Evolutionary conservation across 805 yeast genomes (phyloP).

Genomic region (Yarrowia phangngaensis): DNA sequence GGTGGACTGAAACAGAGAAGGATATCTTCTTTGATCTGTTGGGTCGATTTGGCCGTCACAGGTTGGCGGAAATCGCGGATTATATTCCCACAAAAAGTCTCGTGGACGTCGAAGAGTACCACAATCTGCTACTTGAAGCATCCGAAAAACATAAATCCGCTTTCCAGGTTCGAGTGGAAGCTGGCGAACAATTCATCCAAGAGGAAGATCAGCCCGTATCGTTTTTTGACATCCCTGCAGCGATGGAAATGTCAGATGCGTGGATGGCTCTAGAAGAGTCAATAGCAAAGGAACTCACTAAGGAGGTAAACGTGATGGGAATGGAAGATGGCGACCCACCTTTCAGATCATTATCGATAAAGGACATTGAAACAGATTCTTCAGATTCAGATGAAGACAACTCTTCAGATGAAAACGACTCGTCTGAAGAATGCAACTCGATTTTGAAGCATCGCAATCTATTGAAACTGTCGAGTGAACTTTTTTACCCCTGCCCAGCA

Average conservation of each 20-base stretch:
- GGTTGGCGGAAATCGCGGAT: slow-evolving; percentile 31
- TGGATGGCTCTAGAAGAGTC: slow-evolving; percentile 32
- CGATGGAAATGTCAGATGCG: slow-evolving; percentile 32
- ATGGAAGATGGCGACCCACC: too few species aligned
- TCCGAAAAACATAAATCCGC: slow-evolving; percentile 5
- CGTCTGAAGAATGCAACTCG: neutral
- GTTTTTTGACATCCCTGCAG: slow-evolving; percentile 31
- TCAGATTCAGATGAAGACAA: too few species aligned
- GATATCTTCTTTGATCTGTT: slow-evolving; percentile 31
- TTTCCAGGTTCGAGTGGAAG: neutral
- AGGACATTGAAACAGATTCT: too few species aligned
- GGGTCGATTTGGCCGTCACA: slow-evolving; percentile 33
- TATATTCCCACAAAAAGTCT: slow-evolving; percentile 32
- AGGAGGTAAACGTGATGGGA: too few species aligned
- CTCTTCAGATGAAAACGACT: too few species aligned
- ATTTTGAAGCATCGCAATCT: neutral
- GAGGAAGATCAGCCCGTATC: slow-evolving; percentile 6
- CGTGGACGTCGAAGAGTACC: slow-evolving; percentile 33
- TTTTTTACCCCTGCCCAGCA: slow-evolving; percentile 7
- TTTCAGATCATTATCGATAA: neutral
- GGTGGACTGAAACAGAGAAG: slow-evolving; percentile 29
- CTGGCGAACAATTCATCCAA: neutral
- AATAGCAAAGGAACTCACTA: neutral
- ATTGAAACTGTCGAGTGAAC: neutral
- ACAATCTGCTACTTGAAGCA: slow-evolving; percentile 29